Evolutionary conservation across 2,329 filamentous ascomycete species (phyloP).

Genomic region (Alternaria angustiovoidea): DNA sequence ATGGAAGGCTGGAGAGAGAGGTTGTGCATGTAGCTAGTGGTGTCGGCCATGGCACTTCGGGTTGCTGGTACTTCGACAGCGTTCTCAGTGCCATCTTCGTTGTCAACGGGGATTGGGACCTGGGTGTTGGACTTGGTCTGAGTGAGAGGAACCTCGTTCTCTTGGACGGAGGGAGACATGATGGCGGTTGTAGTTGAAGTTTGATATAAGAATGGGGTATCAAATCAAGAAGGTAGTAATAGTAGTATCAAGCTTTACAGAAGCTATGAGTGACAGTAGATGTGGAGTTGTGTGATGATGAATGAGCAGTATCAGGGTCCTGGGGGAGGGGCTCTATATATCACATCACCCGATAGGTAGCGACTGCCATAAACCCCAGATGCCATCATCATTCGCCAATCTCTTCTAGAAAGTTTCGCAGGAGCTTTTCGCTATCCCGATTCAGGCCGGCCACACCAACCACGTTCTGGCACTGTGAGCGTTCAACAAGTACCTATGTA

Average conservation of each 20-base stretch:
- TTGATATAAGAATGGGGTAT: slow-evolving; percentile 11
- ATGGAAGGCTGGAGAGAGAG: slow-evolving; percentile 73
- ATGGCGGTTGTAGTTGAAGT: slow-evolving; percentile 13
- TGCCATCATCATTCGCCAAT: slow-evolving; percentile 32
- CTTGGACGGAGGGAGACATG: slow-evolving; percentile 63
- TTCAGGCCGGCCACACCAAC: slow-evolving; percentile 30
- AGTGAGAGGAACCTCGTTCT: slow-evolving; percentile 57
- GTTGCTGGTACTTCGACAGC: slow-evolving; percentile 75
- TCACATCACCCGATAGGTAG: slow-evolving; percentile 18
- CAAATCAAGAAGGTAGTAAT: slow-evolving; percentile 7
- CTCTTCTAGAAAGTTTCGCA: slow-evolving; percentile 24
- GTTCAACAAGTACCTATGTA: slow-evolving; percentile 40
- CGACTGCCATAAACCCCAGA: slow-evolving; percentile 21
- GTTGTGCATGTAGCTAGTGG: slow-evolving; percentile 75
- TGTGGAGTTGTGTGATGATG: slow-evolving; percentile 12
- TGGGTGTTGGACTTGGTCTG: slow-evolving; percentile 35
- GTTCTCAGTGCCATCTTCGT: slow-evolving; percentile 47
- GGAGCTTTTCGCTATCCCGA: slow-evolving; percentile 30
- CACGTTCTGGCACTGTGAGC: slow-evolving; percentile 15
- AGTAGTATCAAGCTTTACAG: slow-evolving; percentile 11
- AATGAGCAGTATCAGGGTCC: slow-evolving; percentile 26
- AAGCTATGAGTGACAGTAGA: slow-evolving; percentile 11
- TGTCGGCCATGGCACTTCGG: slow-evolving; percentile 73
- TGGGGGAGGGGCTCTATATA: slow-evolving; percentile 37
- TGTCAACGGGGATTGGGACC: slow-evolving; percentile 43